These are phyloP conservation scores for Skeletonema tropicum DNA, from an alignment of 108 stramenopile species.

Conservation along the genomic window DNA sequence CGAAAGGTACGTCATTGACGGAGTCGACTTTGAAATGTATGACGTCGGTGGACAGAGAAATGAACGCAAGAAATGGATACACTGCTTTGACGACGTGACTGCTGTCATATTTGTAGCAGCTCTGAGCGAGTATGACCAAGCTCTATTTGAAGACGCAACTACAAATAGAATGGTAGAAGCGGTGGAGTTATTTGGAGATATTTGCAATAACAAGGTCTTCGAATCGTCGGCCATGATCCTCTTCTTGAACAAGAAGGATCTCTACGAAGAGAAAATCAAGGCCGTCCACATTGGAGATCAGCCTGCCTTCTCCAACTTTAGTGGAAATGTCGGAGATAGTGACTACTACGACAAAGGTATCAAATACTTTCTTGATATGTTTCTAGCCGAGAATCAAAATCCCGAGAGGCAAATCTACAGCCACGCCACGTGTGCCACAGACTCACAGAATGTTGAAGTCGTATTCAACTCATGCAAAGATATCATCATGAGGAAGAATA, in stretches of 20 bases:
- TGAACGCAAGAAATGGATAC: constrained; percentile 92
- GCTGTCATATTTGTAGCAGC: constrained; percentile 99
- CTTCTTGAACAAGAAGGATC: constrained; percentile 98
- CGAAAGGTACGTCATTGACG: constrained; percentile 88
- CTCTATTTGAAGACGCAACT: constrained; percentile 91
- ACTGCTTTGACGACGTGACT: constrained; percentile 96
- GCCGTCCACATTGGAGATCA: constrained; percentile 74
- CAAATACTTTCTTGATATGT: constrained; percentile 74
- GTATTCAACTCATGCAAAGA: constrained; percentile 86
- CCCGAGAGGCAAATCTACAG: constrained; percentile 52
- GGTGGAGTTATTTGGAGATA: constrained; percentile 92
- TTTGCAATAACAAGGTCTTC: constrained; percentile 95
- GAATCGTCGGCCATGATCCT: constrained; percentile 91
- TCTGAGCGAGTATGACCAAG: constrained; percentile 96
- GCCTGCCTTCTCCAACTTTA: constrained; percentile 80
- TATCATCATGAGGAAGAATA: constrained; percentile 70
- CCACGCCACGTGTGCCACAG: constrained; percentile 78
- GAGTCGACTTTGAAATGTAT: constrained; percentile 95
- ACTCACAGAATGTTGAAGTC: constrained; percentile 69
- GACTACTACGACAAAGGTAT: constrained; percentile 79
- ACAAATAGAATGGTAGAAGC: constrained; percentile 98
- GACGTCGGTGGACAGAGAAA: constrained; percentile 93
- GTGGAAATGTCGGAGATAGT: constrained; percentile 72
- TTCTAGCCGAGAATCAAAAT: constrained; percentile 57
- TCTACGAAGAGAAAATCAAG: constrained; percentile 96